These are phyloP conservation scores for Naganishia cerealis DNA, from an alignment of 1,284 basidiomycete species.

Conservation along the genomic window DNA sequence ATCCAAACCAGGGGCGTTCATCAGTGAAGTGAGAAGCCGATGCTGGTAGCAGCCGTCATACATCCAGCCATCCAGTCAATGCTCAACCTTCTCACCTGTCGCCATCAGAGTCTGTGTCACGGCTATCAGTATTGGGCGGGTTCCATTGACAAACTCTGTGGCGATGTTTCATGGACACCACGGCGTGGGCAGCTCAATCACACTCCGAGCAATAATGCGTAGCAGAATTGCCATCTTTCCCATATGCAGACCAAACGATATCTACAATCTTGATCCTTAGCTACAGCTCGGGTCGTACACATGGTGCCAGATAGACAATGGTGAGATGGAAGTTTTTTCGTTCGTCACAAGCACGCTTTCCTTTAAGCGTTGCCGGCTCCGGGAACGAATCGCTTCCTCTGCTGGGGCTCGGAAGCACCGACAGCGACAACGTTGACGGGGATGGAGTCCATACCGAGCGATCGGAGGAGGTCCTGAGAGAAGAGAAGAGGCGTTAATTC, in stretches of 20 bases:
- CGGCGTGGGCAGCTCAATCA: no score
- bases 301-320: slow-evolving; percentile 10
- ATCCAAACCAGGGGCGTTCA: no score
- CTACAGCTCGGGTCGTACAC: slow-evolving; percentile 22
- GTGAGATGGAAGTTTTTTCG: slow-evolving; percentile 15
- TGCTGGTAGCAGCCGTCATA: no score
- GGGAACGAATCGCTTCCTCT: slow-evolving; percentile 79
- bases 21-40: no score
- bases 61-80: no score
- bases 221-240: slow-evolving; percentile 24
- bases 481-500: slow-evolving; percentile 11
- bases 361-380: slow-evolving; percentile 62
- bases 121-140: no score
- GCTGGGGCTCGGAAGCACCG: slow-evolving; percentile 63
- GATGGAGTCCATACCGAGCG: slow-evolving; percentile 88
- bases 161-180: no score
- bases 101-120: no score
- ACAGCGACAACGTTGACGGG: slow-evolving; percentile 69
- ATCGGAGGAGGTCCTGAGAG: slow-evolving; percentile 73
- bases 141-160: no score
- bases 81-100: no score
- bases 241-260: slow-evolving; percentile 27
- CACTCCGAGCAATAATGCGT: neutral
- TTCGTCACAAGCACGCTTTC: slow-evolving; percentile 17
- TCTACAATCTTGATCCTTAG: slow-evolving; percentile 19